phyloP scores from a whole-genome alignment of 1,139 yeast species.

The Geotrichum klebahnii region DNA sequence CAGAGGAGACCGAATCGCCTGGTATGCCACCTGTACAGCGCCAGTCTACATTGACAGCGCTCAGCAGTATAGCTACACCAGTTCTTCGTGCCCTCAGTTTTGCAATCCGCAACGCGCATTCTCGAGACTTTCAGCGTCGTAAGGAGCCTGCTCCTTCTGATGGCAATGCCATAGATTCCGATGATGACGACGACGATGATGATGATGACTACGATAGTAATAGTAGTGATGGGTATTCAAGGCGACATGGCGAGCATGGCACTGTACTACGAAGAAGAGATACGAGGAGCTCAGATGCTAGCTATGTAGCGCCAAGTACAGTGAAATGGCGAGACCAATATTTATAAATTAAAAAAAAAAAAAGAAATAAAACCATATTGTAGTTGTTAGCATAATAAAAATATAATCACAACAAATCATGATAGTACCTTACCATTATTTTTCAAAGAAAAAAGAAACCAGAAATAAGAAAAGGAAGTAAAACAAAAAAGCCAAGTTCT shows the following conservation, averaged over 20 bases:
- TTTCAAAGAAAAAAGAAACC: no score
- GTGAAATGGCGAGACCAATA: constrained; percentile 20
- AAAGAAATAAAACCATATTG: no score
- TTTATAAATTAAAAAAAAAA: no score
- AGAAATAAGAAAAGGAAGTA: no score
- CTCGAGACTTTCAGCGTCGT: constrained; percentile 80
- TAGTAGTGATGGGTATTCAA: constrained; percentile 1
- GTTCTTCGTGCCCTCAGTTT: constrained; percentile 52
- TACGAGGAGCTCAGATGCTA: constrained; percentile 3
- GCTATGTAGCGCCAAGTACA: constrained; percentile 8
- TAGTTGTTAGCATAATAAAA: no score
- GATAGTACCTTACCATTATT: no score
- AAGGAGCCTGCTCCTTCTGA: constrained; percentile 40
- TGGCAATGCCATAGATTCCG: constrained; percentile 40
- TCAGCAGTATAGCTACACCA: constrained; percentile 35
- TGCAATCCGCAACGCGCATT: constrained; percentile 72
- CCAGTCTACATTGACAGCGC: constrained; percentile 22
- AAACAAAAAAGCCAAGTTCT: no score
- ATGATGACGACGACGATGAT: constrained; percentile 34
- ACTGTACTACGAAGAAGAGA: constrained; percentile 5
- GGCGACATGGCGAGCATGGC: neutral
- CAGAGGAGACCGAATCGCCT: constrained; percentile 16
- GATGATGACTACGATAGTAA: constrained; percentile 22
- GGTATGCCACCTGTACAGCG: constrained; percentile 17
- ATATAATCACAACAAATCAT: no score